These are phyloP conservation scores for Botryotinia convoluta DNA, from an alignment of 2,329 filamentous ascomycete genomes.

Conservation along the genomic window DNA sequence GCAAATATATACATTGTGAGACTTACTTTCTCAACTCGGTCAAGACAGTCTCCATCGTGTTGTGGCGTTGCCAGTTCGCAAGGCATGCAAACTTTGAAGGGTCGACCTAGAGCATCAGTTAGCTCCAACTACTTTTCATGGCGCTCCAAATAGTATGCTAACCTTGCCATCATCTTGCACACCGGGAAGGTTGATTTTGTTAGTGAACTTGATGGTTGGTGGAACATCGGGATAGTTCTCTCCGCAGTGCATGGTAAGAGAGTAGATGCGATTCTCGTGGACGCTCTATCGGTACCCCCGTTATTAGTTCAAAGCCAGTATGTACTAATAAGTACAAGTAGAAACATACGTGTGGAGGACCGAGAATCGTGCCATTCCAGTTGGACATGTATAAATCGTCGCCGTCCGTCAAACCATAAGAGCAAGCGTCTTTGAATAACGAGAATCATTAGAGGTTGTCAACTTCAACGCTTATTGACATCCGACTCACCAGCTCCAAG, in stretches of 20 bases:
- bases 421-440: constrained; percentile 74
- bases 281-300: constrained; percentile 60
- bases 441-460: background rate
- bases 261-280: constrained; percentile 99
- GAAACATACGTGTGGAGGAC: constrained; percentile 82
- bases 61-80: constrained; percentile 85
- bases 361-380: constrained; percentile 98
- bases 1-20: background rate
- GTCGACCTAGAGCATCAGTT: constrained; percentile 61
- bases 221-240: constrained; percentile 84
- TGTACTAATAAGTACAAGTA: background rate
- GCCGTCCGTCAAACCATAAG: constrained; percentile 89
- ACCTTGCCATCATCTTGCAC: constrained; percentile 76
- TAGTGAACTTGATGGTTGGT: constrained; percentile 88
- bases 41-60: constrained; percentile 91
- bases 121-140: background rate
- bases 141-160: constrained; percentile 28
- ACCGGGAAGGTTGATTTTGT: constrained; percentile 93
- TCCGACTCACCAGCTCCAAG: constrained; percentile 72
- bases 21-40: constrained; percentile 77
- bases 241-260: constrained; percentile 93
- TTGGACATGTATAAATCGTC: constrained; percentile 96
- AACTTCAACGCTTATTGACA: background rate
- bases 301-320: constrained; percentile 9
- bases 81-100: constrained; percentile 80